These are phyloP conservation scores for Colletotrichum costaricense DNA, from an alignment of 2,329 filamentous ascomycete genomes.

Conservation along the genomic window DNA sequence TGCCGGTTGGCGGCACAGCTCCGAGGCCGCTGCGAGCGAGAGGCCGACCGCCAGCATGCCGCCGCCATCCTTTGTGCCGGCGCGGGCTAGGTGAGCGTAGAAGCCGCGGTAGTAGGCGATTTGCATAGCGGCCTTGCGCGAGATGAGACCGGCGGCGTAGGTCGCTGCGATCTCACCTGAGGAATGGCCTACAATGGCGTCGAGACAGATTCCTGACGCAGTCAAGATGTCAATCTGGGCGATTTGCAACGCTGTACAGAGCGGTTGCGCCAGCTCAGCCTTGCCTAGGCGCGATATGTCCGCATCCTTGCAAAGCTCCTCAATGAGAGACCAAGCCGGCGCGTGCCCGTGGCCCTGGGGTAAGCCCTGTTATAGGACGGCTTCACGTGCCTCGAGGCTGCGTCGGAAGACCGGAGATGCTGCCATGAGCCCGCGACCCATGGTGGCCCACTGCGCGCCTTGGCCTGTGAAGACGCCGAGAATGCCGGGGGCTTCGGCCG, in stretches of 20 bases:
- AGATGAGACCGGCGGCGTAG: slow-evolving; percentile 58
- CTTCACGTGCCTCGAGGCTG: too few relatives aligned
- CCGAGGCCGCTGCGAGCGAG: slow-evolving; percentile 30
- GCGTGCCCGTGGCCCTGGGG: slow-evolving; percentile 36
- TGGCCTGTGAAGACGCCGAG: slow-evolving; percentile 45
- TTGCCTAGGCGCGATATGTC: slow-evolving; percentile 29
- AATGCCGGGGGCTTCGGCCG: neutral
- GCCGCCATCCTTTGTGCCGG: slow-evolving; percentile 32
- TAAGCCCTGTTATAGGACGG: too few relatives aligned
- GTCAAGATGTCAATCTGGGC: slow-evolving; percentile 31
- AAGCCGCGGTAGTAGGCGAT: slow-evolving; percentile 40
- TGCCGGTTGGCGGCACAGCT: neutral
- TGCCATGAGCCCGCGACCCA: too few relatives aligned
- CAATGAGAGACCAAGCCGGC: slow-evolving; percentile 41
- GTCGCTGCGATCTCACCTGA: slow-evolving; percentile 62
- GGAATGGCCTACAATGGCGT: slow-evolving; percentile 57
- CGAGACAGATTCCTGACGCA: slow-evolving; percentile 43
- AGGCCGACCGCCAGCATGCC: slow-evolving; percentile 41
- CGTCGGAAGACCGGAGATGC: too few relatives aligned
- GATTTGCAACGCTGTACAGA: slow-evolving; percentile 8
- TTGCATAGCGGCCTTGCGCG: slow-evolving; percentile 38
- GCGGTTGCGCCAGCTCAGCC: slow-evolving; percentile 41
- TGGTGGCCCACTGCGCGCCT: slow-evolving; percentile 43
- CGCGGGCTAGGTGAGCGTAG: slow-evolving; percentile 36
- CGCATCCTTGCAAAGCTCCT: slow-evolving; percentile 41